Base-by-base conservation (phyloP, 202 grass and related monocot species). In the Saccharum hybrid region DNA sequence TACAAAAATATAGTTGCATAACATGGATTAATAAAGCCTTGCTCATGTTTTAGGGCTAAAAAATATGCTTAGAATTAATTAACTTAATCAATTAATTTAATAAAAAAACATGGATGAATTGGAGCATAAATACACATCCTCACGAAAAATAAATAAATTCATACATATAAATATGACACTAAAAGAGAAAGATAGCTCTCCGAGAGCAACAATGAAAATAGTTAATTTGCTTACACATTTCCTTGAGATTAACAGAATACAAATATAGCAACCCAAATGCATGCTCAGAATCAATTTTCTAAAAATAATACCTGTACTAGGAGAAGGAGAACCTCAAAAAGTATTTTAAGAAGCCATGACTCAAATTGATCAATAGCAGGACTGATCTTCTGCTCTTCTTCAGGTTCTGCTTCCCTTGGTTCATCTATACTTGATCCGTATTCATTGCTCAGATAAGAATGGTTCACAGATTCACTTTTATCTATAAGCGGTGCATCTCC, bases 301-400 rank as follows among this genome's bases (percentile, higher is more conserved):
- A 57, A 52, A 71, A 77, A 74, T 52, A 81, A 78, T 68, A 98
- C 96, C 96, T 98, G 96, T 82, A 98, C 93, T 66, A 98, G 90
- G 10, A 98, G 91, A 64, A 90, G 83, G 38, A 98, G 91, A 87
- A 98, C 90, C 73, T 98, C 96, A 82, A 92, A 98, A 63, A 98
- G 75, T 85, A 98, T 94, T 76, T 83, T 84, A 63, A 98, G 87
- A 88, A 98, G 75, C 96, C 96, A 98, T 2, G 96, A 98, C 79
- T 98, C 96, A 81, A 98, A 98, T 36, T 80, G 92, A 78, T 96
- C 96, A 84, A 98, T 88, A 82, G 93, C 87, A 83, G 93, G 87
- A 73, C 80, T 88, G 51, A 73, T 89, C 31, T 61, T 88, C 37
- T 88, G 85, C 54, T 82, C 84, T 79, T 88, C 81, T 77, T 74